These are phyloP conservation scores for Breynia disticha DNA, from an alignment of 441 rosid species.

Conservation along the genomic window DNA sequence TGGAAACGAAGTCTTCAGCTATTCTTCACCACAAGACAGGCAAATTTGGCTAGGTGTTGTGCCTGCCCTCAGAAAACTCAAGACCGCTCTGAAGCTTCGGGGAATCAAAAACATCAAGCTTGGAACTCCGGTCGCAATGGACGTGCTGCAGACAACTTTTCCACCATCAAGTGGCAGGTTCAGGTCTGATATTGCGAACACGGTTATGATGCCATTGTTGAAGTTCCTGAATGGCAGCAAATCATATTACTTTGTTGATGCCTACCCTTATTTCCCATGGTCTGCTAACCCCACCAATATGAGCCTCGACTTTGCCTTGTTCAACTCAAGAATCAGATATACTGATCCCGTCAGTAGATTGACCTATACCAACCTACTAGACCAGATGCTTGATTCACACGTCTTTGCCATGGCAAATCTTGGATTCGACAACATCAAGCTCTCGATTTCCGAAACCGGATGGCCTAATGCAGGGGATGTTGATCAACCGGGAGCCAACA, in stretches of 20 bases:
- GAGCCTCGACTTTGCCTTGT: slow-evolving; percentile 46
- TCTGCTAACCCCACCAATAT: slow-evolving; percentile 30
- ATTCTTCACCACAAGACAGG: slow-evolving; percentile 22
- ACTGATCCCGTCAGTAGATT: slow-evolving; percentile 48
- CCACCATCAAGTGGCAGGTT: slow-evolving; percentile 70
- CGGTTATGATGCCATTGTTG: slow-evolving; percentile 45
- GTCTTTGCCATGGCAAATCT: slow-evolving; percentile 46
- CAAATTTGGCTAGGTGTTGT: slow-evolving; percentile 36
- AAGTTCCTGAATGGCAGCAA: slow-evolving; percentile 57
- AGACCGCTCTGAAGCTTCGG: slow-evolving; percentile 27
- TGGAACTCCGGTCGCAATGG: slow-evolving; percentile 75
- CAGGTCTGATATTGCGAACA: slow-evolving; percentile 37
- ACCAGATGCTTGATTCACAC: slow-evolving; percentile 77
- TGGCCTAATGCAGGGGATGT: slow-evolving; percentile 78
- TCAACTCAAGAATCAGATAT: slow-evolving; percentile 31
- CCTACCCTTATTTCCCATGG: slow-evolving; percentile 68
- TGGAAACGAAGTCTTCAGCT: slow-evolving; percentile 63
- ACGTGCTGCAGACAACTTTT: slow-evolving; percentile 37
- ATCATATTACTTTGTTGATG: slow-evolving; percentile 68
- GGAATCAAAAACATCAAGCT: slow-evolving; percentile 54
- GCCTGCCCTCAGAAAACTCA: slow-evolving; percentile 60
- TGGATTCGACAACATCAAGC: slow-evolving; percentile 36
- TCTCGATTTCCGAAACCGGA: slow-evolving; percentile 68
- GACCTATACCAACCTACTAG: slow-evolving; percentile 54
- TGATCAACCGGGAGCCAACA: slow-evolving; percentile 62